Evolutionary conservation across 805 yeast species (phyloP), one percentile per base, ranked within the genome.

Genomic region (Ogataea pini): DNA sequence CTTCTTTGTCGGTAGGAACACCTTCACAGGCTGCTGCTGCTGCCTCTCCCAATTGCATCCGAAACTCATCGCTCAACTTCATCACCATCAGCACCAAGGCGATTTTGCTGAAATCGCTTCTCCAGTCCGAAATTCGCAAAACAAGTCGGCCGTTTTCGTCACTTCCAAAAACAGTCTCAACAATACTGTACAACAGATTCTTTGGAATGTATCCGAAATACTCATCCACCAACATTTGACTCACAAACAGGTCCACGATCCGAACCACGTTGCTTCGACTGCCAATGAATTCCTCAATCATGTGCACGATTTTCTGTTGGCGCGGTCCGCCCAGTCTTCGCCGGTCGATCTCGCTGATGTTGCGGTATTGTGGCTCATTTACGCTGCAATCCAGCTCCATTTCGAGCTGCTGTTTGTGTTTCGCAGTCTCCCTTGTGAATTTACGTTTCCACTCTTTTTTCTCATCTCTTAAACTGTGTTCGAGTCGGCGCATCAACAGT

Each of bases 101-200:
- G 14, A 63, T 57, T 22, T 56, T 57, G 17, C 54, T 48, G 27
- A 49, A 54, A 31, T 62, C 66, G 25, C 50, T 33, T 14, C 56
- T 49, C 20, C 47, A 44, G 14, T 56, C 51, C 5, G 29, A 38
- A 8, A 53, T 22, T 9, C 33, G 18, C 22, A 62, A 42, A 22
- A 46, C 46, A 13, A 62, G 34, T 6, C 48, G 49, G n/a, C 46
- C 36, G 2, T 36, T 34, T 17, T 14, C 31, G 9, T n/a, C 37
- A 12, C 46, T 44, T 1, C 25, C 28, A 31, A 63, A 54, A 42
- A 51, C 57, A 9, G 37, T 37, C 4, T 31, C 39, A 1, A 57
- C 12, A 1, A 56, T 46, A 4, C 29, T 19, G 4, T 38, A 29
- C 10, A 56, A 16, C 4, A 61, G 16, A 13, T n/a, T 36, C n/a